These are phyloP conservation scores for Globisporangium emineosum DNA, from an alignment of 352 stramenopile genomes.

Conservation along the genomic window DNA sequence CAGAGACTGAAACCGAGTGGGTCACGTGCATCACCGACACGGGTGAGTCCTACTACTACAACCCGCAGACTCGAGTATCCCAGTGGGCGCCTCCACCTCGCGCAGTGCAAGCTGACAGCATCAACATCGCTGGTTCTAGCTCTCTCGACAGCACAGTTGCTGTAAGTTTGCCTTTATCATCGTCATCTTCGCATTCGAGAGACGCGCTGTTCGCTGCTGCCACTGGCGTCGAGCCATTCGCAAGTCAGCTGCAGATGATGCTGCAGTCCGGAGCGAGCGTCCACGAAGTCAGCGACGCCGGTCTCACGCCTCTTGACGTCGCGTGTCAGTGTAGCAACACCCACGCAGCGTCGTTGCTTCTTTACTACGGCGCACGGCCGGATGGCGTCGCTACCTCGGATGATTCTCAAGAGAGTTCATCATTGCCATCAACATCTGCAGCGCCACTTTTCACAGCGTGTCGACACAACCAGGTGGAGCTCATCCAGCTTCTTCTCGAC, in stretches of 20 bases:
- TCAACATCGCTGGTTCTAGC: background rate
- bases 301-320: constrained; percentile 45
- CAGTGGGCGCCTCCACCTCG: constrained; percentile 48
- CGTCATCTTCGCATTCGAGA: constrained; percentile 13
- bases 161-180: too few species aligned
- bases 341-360: constrained; percentile 29
- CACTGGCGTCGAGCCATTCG: constrained; percentile 21
- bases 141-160: background rate
- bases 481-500: constrained; percentile 48
- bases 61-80: constrained; percentile 45
- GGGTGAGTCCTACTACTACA: constrained; percentile 74
- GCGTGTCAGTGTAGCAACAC: constrained; percentile 51
- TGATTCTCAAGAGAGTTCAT: background rate
- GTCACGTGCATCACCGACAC: constrained; percentile 40
- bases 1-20: constrained; percentile 29
- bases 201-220: constrained; percentile 29
- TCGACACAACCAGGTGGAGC: constrained; percentile 29
- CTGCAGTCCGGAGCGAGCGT: constrained; percentile 34
- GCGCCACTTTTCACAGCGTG: constrained; percentile 48
- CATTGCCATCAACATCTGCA: background rate
- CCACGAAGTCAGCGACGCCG: constrained; percentile 29
- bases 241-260: constrained; percentile 30
- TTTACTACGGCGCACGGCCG: constrained; percentile 48
- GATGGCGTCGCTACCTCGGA: constrained; percentile 14
- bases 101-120: too few species aligned